Conservation (phyloP, 129 eudicot genomes). For the Lactuca sativa region DNA sequence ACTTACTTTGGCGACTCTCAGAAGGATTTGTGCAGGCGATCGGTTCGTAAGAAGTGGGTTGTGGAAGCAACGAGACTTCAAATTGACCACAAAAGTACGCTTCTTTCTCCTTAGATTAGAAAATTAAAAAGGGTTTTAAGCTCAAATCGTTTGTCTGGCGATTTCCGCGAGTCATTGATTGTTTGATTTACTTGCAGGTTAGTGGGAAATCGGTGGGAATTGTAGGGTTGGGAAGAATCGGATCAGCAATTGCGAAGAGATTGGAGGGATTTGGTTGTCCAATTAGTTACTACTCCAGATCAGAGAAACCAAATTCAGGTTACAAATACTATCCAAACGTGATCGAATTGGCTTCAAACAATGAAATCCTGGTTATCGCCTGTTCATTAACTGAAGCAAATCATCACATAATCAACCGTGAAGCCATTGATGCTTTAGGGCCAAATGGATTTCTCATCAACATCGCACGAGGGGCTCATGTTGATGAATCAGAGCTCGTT, state of each 20-base stretch:
- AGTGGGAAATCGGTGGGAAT: slow-evolving; percentile 83
- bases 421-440: slow-evolving; percentile 76
- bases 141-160: too few species aligned
- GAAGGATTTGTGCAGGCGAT: slow-evolving; percentile 62
- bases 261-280: slow-evolving; percentile 64
- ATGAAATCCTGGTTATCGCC: slow-evolving; percentile 68
- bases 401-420: slow-evolving; percentile 60
- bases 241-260: slow-evolving; percentile 69
- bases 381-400: slow-evolving; percentile 71
- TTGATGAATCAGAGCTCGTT: slow-evolving; percentile 76
- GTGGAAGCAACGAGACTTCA: slow-evolving; percentile 58
- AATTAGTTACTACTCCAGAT: slow-evolving; percentile 69
- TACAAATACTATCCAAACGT: slow-evolving; percentile 60
- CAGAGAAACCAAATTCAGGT: slow-evolving; percentile 50
- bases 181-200: slow-evolving; percentile 43
- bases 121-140: background rate
- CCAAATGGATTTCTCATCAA: slow-evolving; percentile 73
- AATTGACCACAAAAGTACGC: slow-evolving; percentile 59
- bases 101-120: background rate
- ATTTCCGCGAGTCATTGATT: background rate
- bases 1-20: slow-evolving; percentile 57
- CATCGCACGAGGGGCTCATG: slow-evolving; percentile 83
- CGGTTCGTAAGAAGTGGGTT: slow-evolving; percentile 53
- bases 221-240: slow-evolving; percentile 86
- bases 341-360: slow-evolving; percentile 63